Evolutionary conservation across 805 yeast species (phyloP).

Genomic region (Wickerhamiella brachini): DNA sequence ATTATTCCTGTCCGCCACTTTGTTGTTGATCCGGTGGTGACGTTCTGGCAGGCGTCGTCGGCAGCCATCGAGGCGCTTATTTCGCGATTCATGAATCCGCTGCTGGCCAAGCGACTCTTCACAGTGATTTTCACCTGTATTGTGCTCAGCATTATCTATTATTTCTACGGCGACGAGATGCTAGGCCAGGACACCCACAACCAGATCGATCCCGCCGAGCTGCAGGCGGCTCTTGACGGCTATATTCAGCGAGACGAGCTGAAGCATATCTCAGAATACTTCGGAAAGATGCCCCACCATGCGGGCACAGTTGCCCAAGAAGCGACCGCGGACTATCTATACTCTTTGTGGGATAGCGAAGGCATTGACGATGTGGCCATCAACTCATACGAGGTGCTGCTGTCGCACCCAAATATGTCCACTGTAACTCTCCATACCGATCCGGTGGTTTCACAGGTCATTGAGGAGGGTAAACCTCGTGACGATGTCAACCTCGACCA

Average conservation of each 20-base stretch:
- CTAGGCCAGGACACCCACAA: conserved; percentile 24
- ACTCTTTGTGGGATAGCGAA: conserved; percentile 42
- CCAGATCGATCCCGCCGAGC: conserved; percentile 43
- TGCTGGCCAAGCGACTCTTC: conserved; percentile 62
- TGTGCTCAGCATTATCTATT: conserved; percentile 43
- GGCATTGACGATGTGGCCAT: conserved; percentile 42
- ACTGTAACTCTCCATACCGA: conserved; percentile 19
- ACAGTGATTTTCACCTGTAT: conserved; percentile 55
- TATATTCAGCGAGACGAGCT: conserved; percentile 43
- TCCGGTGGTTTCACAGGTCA: conserved; percentile 17
- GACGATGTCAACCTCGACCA: conserved; percentile 24
- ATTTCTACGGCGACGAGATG: conserved; percentile 22
- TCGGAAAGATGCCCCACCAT: conserved; percentile 71
- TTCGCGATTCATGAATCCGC: conserved; percentile 67
- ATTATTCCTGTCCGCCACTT: conserved; percentile 28
- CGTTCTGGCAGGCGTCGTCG: conserved; percentile 23
- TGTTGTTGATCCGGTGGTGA: conserved; percentile 36
- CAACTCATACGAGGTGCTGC: conserved; percentile 37
- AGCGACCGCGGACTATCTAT: conserved; percentile 53
- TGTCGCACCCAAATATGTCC: conserved; percentile 49
- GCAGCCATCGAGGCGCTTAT: conserved; percentile 43
- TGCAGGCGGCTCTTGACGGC: conserved; percentile 36
- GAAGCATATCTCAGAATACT: conserved; percentile 53
- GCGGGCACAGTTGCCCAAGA: conserved; percentile 83
- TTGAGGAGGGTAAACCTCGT: conserved; percentile 26